Evolutionary conservation across 441 rosid species (phyloP).

Genomic region (Macaranga tanarius): DNA sequence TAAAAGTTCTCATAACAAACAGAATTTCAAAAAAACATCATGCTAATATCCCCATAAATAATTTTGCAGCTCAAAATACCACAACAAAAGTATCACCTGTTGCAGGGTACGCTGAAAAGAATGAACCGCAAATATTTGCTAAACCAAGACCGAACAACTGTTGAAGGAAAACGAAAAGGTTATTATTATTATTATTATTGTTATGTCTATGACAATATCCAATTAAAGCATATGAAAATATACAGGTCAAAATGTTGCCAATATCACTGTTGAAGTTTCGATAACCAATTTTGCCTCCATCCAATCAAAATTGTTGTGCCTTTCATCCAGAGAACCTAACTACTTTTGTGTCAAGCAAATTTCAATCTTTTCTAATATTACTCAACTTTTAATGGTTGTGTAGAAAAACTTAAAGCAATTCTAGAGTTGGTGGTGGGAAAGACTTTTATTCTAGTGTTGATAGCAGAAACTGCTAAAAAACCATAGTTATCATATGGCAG

Average conservation of each 20-base stretch:
- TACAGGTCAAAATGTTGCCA: not conserved
- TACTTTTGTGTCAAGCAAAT: conserved; percentile 4
- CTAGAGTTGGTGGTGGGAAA: not conserved
- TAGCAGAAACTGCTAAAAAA: conserved; percentile 5
- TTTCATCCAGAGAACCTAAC: conserved; percentile 1
- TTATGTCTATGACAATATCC: not conserved
- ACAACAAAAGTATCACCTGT: conserved; percentile 55
- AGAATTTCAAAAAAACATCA: conserved; percentile 10
- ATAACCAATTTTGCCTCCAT: not conserved
- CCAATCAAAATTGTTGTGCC: not conserved
- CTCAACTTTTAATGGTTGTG: not conserved
- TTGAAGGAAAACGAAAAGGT: conserved; percentile 25
- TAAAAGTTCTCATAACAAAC: not conserved
- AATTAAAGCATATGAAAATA: not conserved
- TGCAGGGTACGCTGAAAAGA: conserved; percentile 82
- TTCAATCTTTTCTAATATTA: not conserved
- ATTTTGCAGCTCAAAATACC: conserved; percentile 16
- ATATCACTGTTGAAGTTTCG: not conserved
- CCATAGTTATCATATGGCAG: conserved; percentile 7
- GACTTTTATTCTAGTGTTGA: conserved; percentile 3
- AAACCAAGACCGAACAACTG: conserved; percentile 95
- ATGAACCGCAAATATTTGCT: conserved; percentile 78
- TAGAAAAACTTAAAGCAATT: not conserved
- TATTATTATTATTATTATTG: conserved; percentile 7
- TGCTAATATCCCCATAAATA: conserved; percentile 15